phyloP scores from a whole-genome alignment of 192 early-diverging fungal genomes.

The Funneliformis geosporum region DNA sequence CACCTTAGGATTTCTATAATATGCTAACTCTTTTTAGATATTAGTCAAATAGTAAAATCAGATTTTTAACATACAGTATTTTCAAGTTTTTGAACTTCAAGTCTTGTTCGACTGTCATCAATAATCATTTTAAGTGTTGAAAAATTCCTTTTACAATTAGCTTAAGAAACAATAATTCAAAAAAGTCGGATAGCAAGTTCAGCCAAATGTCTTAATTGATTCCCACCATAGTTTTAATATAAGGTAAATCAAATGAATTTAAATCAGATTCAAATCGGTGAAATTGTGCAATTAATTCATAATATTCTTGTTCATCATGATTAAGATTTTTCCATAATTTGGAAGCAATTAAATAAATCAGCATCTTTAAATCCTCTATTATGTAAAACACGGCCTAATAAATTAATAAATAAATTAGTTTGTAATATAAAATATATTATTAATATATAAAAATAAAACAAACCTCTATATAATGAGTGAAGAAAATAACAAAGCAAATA shows the following conservation, averaged over 20 bases:
- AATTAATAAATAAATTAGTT: neutral
- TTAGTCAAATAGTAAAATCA: too few relatives aligned
- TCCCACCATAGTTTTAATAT: slow-evolving; percentile 1
- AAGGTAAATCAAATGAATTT: neutral
- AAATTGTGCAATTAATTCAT: slow-evolving; percentile 1
- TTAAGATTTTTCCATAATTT: neutral
- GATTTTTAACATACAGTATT: too few relatives aligned
- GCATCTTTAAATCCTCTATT: neutral
- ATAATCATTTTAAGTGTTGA: too few relatives aligned
- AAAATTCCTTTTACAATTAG: too few relatives aligned
- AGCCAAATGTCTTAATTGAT: neutral
- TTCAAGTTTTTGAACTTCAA: too few relatives aligned
- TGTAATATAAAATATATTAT: neutral
- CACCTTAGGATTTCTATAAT: too few relatives aligned
- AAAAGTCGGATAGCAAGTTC: too few relatives aligned
- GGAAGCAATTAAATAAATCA: neutral
- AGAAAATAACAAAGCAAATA: neutral
- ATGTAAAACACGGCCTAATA: neutral
- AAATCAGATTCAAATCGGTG: neutral
- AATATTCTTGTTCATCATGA: slow-evolving; percentile 4
- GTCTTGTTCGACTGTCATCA: too few relatives aligned
- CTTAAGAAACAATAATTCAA: too few relatives aligned
- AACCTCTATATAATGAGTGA: neutral
- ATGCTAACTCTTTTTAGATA: too few relatives aligned
- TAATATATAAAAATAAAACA: neutral